Conservation (phyloP, 2,329 filamentous ascomycete species). For the Bipolaris zeicola region DNA sequence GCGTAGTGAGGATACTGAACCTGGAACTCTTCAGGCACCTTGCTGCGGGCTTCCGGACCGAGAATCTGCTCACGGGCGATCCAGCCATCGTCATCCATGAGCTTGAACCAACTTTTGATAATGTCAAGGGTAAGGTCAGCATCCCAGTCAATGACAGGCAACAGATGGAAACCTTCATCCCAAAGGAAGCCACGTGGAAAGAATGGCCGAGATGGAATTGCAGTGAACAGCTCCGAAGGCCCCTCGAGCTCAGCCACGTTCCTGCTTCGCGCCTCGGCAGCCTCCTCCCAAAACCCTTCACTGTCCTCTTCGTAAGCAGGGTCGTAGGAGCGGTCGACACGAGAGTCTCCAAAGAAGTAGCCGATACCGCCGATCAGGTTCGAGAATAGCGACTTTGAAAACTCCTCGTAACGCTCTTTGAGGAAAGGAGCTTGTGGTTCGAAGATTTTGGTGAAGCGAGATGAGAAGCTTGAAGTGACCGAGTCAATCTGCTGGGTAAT, state of each 20-base stretch:
- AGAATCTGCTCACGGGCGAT: constrained; percentile 96
- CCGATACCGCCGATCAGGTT: constrained; percentile 94
- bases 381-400: constrained; percentile 89
- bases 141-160: constrained; percentile 93
- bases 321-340: constrained; percentile 91
- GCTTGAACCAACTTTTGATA: constrained; percentile 91
- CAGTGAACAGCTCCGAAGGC: constrained; percentile 87
- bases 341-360: constrained; percentile 87
- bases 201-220: constrained; percentile 90
- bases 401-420: constrained; percentile 72
- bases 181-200: constrained; percentile 96
- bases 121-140: constrained; percentile 82
- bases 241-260: constrained; percentile 74
- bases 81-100: constrained; percentile 98
- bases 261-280: constrained; percentile 75
- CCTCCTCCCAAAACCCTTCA: constrained; percentile 93
- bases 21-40: constrained; percentile 91
- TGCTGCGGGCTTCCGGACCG: constrained; percentile 87
- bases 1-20: constrained; percentile 97
- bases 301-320: constrained; percentile 92
- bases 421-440: constrained; percentile 77
- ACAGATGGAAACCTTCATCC: constrained; percentile 96
- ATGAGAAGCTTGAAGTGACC: constrained; percentile 70
- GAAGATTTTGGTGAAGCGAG: constrained; percentile 75
- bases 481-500: constrained; percentile 72